Base-by-base conservation (phyloP, 2,329 filamentous ascomycete genomes). In the Stylonectria norvegica region DNA sequence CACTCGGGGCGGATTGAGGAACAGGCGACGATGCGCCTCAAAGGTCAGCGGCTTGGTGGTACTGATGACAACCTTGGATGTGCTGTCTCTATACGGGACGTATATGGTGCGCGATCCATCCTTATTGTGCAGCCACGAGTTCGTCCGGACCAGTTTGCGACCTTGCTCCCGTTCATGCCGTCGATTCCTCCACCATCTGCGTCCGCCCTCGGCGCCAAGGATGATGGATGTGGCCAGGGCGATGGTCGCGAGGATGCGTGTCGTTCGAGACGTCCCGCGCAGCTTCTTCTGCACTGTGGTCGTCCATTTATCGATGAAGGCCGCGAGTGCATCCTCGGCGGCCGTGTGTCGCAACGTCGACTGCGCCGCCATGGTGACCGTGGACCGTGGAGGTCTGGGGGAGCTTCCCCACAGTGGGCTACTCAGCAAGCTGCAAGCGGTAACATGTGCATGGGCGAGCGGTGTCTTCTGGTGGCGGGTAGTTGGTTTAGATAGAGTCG, bases 91-190 rank as follows among this genome's bases (percentile, higher is more conserved):
- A 66, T 95, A 93, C 2, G 91, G 90, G 19, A 98, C 93, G 60
- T 93, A 97, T 43, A 98, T 93, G 11, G 89, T 95, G 40, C 93
- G 78, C 34, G 89, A 91, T 35, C 93, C 93, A 72, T 97, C 93
- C 68, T 96, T 96, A 56, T 91, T 89, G 66, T 86, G 81, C 48
- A 97, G 73, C 57, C 89, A 95, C 20, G 91, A 97, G 66, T 98
- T 98, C 45, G 87, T 85, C 42, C 93, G 81, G 48, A 97, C 71
- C 38, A 98, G 75, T 50, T 86, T 85, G 48, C 80, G 76, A 5
- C 90, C 90, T 53, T 89, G 85, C 55, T 93, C 89, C 51, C 80
- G 83, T 66, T 97, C 91, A 49, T 81, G 82, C 34, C 79, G 79
- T 45, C 81, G 76, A 42, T 75, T 79, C 58, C 76, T 82, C 78